Conservation (phyloP, 306 rosid species). For the Quercus variabilis region DNA sequence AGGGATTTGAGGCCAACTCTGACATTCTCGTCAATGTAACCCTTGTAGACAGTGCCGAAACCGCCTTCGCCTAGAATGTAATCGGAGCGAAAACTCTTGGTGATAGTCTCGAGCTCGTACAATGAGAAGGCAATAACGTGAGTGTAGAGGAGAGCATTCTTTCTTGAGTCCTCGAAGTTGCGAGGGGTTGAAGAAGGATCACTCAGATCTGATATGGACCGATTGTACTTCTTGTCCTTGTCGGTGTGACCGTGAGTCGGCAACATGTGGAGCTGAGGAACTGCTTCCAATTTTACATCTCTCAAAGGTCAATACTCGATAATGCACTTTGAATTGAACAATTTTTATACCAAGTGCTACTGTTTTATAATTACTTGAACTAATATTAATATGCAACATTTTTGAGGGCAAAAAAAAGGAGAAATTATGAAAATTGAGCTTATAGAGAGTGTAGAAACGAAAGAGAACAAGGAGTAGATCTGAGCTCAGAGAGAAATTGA, state of each 20-base stretch:
- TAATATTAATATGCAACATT: background rate
- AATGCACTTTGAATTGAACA: background rate
- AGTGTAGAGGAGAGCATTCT: conserved; percentile 79
- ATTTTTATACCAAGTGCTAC: background rate
- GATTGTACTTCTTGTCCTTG: conserved; percentile 41
- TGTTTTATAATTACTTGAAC: too few relatives aligned
- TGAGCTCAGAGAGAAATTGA: conserved; percentile 9
- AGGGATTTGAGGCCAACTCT: conserved; percentile 95
- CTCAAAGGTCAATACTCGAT: too few relatives aligned
- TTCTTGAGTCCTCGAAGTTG: conserved; percentile 59
- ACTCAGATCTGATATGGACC: conserved; percentile 89
- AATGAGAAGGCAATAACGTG: conserved; percentile 91
- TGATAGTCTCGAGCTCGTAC: conserved; percentile 90
- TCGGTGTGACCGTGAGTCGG: conserved; percentile 14
- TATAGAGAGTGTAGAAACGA: background rate
- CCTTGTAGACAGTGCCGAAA: conserved; percentile 94
- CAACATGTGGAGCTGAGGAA: conserved; percentile 66
- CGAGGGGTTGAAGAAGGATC: conserved; percentile 93
- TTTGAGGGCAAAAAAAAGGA: background rate
- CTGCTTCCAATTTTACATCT: conserved; percentile 29
- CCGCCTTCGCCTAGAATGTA: conserved; percentile 98
- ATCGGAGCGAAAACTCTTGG: conserved; percentile 92
- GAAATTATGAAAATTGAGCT: background rate
- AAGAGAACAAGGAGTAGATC: conserved; percentile 43
- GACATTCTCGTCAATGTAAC: conserved; percentile 95